Conservation (phyloP, 495 filamentous ascomycete species). For the Penicillium atrosanguineum region DNA sequence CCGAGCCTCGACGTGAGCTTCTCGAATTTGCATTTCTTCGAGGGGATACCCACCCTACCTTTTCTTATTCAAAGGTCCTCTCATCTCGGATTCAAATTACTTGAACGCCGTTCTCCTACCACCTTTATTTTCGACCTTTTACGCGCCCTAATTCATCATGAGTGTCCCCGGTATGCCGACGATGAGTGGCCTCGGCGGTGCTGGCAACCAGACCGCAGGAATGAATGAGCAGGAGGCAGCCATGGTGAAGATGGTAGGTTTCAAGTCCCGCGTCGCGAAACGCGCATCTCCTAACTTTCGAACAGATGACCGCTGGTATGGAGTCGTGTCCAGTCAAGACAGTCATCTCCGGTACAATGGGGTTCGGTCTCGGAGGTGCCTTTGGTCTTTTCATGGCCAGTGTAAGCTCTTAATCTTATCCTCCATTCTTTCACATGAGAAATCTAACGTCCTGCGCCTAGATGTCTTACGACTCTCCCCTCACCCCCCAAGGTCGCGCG, state of each 20-base stretch:
- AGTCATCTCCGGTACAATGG: slow-evolving; percentile 77
- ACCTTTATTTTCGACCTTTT: not conserved
- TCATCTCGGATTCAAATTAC: not conserved
- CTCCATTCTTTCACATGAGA: not conserved
- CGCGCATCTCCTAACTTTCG: not conserved
- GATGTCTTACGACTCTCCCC: slow-evolving; percentile 90
- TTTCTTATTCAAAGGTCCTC: not conserved
- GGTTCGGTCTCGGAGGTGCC: slow-evolving; percentile 86
- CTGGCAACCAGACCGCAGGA: slow-evolving; percentile 29
- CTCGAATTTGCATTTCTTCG: slow-evolving; percentile 6
- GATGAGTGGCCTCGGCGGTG: slow-evolving; percentile 27
- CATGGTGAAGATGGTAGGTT: slow-evolving; percentile 53
- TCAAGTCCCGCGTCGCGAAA: slow-evolving; percentile 15
- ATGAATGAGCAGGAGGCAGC: slow-evolving; percentile 53
- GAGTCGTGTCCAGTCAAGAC: slow-evolving; percentile 87
- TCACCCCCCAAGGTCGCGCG: slow-evolving; percentile 60
- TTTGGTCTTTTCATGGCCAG: slow-evolving; percentile 96
- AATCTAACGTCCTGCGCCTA: slow-evolving; percentile 29
- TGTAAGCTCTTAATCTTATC: slow-evolving; percentile 46
- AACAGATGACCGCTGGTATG: slow-evolving; percentile 76
- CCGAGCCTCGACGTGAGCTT: slow-evolving; percentile 15
- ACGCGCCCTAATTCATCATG: slow-evolving; percentile 31
- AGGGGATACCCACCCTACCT: slow-evolving; percentile 6
- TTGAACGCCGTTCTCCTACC: too few species aligned
- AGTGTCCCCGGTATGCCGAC: slow-evolving; percentile 43